These are phyloP conservation scores for Capsella rubella DNA, from an alignment of 441 rosid species.

Conservation along the genomic window DNA sequence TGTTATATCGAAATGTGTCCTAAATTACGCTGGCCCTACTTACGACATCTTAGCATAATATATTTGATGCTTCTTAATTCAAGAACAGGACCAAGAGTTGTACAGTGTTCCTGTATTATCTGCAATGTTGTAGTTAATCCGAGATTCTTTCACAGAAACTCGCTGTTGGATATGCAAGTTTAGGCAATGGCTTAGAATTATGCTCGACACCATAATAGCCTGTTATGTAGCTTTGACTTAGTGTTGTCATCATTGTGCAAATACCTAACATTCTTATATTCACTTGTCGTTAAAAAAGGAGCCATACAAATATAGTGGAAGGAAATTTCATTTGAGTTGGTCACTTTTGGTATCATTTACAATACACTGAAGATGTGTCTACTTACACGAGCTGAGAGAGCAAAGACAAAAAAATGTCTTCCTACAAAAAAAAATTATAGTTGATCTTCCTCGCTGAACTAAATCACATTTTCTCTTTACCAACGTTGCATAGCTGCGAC, in stretches of 20 bases:
- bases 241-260: constrained; percentile 8
- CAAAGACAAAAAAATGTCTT: no score
- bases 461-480: background rate
- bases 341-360: no score
- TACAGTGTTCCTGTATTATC: constrained; percentile 57
- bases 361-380: no score
- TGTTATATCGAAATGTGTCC: no score
- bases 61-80: constrained; percentile 38
- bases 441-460: background rate
- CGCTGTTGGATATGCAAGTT: constrained; percentile 92
- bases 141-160: constrained; percentile 71
- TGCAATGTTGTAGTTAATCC: constrained; percentile 77
- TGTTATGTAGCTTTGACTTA: constrained; percentile 3
- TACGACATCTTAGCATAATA: no score
- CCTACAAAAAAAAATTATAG: no score
- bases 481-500: no score
- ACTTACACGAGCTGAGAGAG: no score
- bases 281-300: constrained; percentile 3
- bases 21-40: no score
- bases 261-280: background rate
- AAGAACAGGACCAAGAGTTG: constrained; percentile 68
- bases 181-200: constrained; percentile 40
- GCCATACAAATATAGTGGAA: background rate
- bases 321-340: no score
- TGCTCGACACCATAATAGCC: constrained; percentile 1